phyloP scores from a whole-genome alignment of 208 protist species.

The Acanthamoeba triangularis region DNA sequence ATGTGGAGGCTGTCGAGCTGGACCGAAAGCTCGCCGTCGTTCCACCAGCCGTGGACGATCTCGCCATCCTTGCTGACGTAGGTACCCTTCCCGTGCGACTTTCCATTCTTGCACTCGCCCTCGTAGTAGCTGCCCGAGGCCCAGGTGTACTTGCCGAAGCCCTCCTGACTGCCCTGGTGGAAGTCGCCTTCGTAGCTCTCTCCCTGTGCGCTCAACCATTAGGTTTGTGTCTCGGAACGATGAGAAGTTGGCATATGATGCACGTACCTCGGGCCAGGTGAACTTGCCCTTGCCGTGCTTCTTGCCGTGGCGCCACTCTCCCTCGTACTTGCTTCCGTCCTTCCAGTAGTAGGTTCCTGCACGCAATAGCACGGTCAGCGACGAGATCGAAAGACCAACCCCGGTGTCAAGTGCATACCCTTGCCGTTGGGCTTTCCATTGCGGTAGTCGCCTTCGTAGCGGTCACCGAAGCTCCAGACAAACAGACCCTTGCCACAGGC shows the following conservation, averaged over 20 bases:
- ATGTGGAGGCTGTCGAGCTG: slow-evolving; percentile 55
- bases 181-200: slow-evolving; percentile 72
- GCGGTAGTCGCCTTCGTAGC: slow-evolving; percentile 39
- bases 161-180: slow-evolving; percentile 27
- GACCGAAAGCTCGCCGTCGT: slow-evolving; percentile 58
- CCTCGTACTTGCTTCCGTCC: slow-evolving; percentile 61
- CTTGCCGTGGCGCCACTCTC: slow-evolving; percentile 33
- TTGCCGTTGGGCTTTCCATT: slow-evolving; percentile 16
- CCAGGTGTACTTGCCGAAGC: slow-evolving; percentile 52
- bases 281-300: slow-evolving; percentile 65
- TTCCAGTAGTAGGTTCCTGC: slow-evolving; percentile 6
- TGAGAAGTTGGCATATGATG: background rate
- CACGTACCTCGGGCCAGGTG: slow-evolving; percentile 40
- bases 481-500: slow-evolving; percentile 60
- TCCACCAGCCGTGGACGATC: slow-evolving; percentile 53
- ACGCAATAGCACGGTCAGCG: background rate
- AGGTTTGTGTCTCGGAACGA: background rate
- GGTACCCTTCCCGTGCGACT: slow-evolving; percentile 35
- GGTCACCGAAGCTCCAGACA: background rate
- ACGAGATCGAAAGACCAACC: background rate
- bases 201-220: background rate
- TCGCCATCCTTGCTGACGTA: slow-evolving; percentile 50
- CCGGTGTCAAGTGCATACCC: background rate
- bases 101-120: slow-evolving; percentile 62
- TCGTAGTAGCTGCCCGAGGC: slow-evolving; percentile 62